Conservation (phyloP, 2,329 filamentous ascomycete species). For the Aspergillus vadensis region DNA sequence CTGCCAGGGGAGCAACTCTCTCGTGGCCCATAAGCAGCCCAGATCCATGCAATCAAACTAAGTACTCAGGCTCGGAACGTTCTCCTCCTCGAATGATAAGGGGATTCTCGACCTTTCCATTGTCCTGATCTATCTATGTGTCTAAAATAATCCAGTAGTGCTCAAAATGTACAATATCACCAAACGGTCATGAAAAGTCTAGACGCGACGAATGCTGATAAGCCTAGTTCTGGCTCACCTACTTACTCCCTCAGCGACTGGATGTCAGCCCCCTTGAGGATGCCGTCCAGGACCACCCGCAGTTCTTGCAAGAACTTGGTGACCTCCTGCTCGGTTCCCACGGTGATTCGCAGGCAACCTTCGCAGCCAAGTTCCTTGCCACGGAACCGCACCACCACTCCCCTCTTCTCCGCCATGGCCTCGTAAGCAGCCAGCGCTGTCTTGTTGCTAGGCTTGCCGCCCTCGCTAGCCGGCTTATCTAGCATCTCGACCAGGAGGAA, state of each 20-base stretch:
- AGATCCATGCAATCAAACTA: neutral
- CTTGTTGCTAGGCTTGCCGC: constrained; percentile 74
- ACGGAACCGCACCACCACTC: constrained; percentile 90
- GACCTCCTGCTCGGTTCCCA: constrained; percentile 87
- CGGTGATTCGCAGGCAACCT: constrained; percentile 86
- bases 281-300: constrained; percentile 51
- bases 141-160: neutral
- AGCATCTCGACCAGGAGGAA: constrained; percentile 91
- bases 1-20: neutral
- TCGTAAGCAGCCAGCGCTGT: constrained; percentile 81
- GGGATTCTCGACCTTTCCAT: neutral
- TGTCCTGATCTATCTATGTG: neutral
- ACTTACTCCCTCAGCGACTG: constrained; percentile 22
- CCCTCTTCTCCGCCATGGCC: constrained; percentile 76
- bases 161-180: neutral
- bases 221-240: neutral
- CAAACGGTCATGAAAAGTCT: constrained; percentile 4
- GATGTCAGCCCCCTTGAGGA: constrained; percentile 45
- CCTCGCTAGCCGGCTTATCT: constrained; percentile 55
- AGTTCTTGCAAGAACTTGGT: constrained; percentile 74
- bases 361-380: constrained; percentile 89
- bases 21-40: neutral
- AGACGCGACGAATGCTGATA: neutral
- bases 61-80: neutral
- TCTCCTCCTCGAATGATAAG: neutral